A percentile compares a stretch with the other conserved stretches of the same genome.
Conservation (phyloP, 2,329 filamentous ascomycete species). For the Colletotrichum costaricense region DNA sequence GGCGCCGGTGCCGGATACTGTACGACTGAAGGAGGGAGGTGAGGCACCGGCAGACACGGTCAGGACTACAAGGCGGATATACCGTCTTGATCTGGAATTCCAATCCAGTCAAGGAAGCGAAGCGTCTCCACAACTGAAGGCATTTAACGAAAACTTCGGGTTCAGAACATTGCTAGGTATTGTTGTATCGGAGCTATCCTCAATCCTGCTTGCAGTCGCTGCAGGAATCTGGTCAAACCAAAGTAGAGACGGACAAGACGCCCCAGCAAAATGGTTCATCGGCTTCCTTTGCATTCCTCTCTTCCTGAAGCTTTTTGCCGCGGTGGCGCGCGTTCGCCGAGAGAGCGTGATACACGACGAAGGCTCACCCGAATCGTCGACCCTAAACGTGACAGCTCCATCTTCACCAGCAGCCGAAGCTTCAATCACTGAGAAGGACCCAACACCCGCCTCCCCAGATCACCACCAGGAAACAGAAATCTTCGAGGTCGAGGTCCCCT, state of each 20-base stretch:
- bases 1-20: conserved; percentile 1
- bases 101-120: background rate
- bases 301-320: background rate
- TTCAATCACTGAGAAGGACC: background rate
- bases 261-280: background rate
- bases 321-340: background rate
- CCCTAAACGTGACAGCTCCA: conserved; percentile 17
- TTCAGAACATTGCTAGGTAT: background rate
- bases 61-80: background rate
- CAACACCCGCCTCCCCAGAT: background rate
- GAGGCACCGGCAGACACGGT: background rate
- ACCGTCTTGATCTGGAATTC: background rate
- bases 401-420: conserved; percentile 12
- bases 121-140: background rate
- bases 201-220: conserved; percentile 26
- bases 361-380: background rate
- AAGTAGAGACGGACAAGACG: background rate
- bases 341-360: background rate
- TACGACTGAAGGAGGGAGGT: background rate
- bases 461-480: background rate
- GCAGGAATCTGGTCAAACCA: background rate
- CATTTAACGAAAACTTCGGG: background rate
- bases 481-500: conserved; percentile 33
- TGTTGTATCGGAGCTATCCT: conserved; percentile 7
- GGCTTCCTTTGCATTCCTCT: background rate